Percentiles rank a stretch among this genome's conserved stretches.
phyloP scores from a whole-genome alignment of 2,329 filamentous ascomycete species.

The Laburnicola sp. region DNA sequence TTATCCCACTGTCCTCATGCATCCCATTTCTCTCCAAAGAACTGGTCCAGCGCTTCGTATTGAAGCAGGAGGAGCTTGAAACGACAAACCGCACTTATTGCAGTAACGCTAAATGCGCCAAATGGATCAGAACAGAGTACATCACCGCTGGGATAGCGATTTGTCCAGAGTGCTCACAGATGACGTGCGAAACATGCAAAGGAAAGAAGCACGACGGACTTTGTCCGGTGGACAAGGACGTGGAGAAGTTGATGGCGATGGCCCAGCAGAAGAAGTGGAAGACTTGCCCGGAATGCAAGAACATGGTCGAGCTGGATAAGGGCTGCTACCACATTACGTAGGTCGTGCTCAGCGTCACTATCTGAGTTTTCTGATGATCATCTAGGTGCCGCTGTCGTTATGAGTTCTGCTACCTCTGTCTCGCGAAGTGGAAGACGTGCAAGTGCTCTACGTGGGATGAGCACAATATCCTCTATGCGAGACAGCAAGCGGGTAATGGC shows the following conservation, averaged over 20 bases:
- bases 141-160: slow-evolving; percentile 11
- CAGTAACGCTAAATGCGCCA: slow-evolving; percentile 15
- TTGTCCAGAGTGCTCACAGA: slow-evolving; percentile 10
- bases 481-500: not conserved
- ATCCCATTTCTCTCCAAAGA: slow-evolving; percentile 7
- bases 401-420: slow-evolving; percentile 70
- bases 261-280: slow-evolving; percentile 18
- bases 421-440: slow-evolving; percentile 41
- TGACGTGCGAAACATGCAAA: slow-evolving; percentile 18
- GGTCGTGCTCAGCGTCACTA: slow-evolving; percentile 3
- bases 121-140: slow-evolving; percentile 15
- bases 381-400: slow-evolving; percentile 56
- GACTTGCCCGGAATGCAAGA: slow-evolving; percentile 19
- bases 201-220: slow-evolving; percentile 11
- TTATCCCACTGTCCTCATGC: slow-evolving; percentile 15
- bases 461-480: slow-evolving; percentile 6
- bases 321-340: slow-evolving; percentile 25
- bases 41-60: slow-evolving; percentile 7
- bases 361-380: no score
- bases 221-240: slow-evolving; percentile 16
- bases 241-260: slow-evolving; percentile 12
- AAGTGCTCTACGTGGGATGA: slow-evolving; percentile 12
- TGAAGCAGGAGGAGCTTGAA: slow-evolving; percentile 17
- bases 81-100: slow-evolving; percentile 20
- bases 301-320: slow-evolving; percentile 17